Conservation (phyloP, 2,329 filamentous ascomycete genomes). For the Calonectria pteridis region DNA sequence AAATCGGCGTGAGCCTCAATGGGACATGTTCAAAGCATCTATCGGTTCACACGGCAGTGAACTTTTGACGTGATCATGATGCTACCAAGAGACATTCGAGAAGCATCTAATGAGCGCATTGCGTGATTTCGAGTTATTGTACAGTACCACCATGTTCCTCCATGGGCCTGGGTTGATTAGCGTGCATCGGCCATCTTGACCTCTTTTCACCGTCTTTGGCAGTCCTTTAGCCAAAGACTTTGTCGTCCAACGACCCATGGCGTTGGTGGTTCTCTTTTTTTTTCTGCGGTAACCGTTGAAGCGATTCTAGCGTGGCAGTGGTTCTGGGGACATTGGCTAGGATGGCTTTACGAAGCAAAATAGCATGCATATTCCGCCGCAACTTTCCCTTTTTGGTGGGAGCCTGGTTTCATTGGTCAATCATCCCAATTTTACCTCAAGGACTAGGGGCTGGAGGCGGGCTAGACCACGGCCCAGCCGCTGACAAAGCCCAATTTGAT, state of each 20-base stretch:
- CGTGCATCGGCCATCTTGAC: background rate
- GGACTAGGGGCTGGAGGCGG: background rate
- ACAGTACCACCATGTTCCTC: background rate
- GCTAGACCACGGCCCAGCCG: background rate
- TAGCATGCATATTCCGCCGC: background rate
- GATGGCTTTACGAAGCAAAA: background rate
- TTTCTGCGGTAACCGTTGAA: background rate
- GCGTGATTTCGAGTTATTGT: background rate
- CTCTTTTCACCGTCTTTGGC: background rate
- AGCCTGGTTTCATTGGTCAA: background rate
- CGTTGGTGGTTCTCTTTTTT: background rate
- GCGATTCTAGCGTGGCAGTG: background rate
- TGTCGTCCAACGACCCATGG: background rate
- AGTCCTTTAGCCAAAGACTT: background rate
- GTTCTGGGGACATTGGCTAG: background rate
- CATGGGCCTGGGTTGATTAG: background rate
- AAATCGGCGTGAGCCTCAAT: background rate
- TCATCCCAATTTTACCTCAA: background rate
- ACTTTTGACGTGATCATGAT: too few relatives aligned
- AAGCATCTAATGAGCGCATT: background rate
- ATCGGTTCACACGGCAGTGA: background rate
- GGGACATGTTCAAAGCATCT: background rate
- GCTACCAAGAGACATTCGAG: background rate
- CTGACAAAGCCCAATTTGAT: background rate
- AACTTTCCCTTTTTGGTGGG: background rate